Base-by-base conservation (phyloP, 768 basidiomycete species). In the Lactarius akahatsu region DNA sequence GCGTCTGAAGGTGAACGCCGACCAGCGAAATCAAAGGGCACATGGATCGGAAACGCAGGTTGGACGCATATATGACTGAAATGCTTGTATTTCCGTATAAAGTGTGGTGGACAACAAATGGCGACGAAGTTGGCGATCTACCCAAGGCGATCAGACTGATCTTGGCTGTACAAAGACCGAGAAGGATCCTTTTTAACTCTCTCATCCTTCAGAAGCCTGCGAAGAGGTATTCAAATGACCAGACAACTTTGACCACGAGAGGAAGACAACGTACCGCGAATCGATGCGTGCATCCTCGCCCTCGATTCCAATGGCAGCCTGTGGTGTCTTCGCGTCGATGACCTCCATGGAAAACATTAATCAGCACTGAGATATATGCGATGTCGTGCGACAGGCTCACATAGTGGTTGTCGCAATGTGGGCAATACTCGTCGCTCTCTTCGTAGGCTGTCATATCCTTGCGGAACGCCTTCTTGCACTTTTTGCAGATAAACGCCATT, bases 361-460 rank as follows among this genome's bases (percentile, higher is more conserved):
- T n/a, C 32, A 11, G 11, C 26, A 30, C 16, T 43, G 54, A 23
- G 11, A 28, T 43, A 40, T 9, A 34, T 34, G 34, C 9, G 34
- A 10, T 20, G 15, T 28, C 34, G 20, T 30, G 18, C 15, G 66
- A 13, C n/a, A 13, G 20, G 81, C 91, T 72, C 74, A 96, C 97
- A 76, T 96, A 99, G 74, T 96, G 96, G 75, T 98, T 98, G 77
- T 98, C 97, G 74, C 97, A 98, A 77, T 97, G 91, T 0, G 96
- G 97, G 75, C 97, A 98, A 75, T 89, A 98, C 77, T 99, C 97
- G 75, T 98, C 96, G 73, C 94, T 94, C 76, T 99, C 96, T 72
- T 98, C 96, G 73, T 93, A 98, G 8, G 76, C 77, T 0, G 81
- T 69, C 94, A 98, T 95, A 77, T 98, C 94, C 79, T 99, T 98